Conservation (phyloP, 805 yeast genomes). For the Maudiozyma turicensis region DNA sequence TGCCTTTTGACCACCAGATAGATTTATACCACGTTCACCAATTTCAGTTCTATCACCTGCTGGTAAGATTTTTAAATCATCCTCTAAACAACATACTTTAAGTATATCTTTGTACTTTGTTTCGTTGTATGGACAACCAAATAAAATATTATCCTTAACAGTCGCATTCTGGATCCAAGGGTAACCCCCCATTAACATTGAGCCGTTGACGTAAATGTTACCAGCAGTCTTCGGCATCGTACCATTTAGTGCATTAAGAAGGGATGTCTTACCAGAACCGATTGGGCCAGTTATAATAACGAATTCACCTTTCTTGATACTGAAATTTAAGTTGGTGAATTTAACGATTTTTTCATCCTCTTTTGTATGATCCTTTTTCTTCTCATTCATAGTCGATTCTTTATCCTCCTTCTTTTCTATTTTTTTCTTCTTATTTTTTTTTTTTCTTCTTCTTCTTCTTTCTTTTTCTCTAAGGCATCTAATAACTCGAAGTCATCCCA, state of each 20-base stretch:
- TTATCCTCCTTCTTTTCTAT: too few species aligned
- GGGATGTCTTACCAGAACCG: constrained; percentile 42
- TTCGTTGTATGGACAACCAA: constrained; percentile 49
- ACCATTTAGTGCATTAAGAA: constrained; percentile 63
- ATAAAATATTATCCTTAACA: constrained; percentile 60
- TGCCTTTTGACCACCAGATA: constrained; percentile 88
- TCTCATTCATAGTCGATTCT: constrained; percentile 11
- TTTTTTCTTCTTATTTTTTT: too few species aligned
- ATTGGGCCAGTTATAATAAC: constrained; percentile 41
- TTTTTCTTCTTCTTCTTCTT: constrained; percentile 4
- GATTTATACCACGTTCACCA: constrained; percentile 77
- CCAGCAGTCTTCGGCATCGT: constrained; percentile 54
- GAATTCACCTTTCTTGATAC: constrained; percentile 55
- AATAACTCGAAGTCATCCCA: constrained; percentile 51
- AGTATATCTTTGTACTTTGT: constrained; percentile 45
- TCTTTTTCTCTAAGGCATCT: constrained; percentile 24
- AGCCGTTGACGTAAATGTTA: constrained; percentile 41
- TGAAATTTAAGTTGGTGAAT: constrained; percentile 41
- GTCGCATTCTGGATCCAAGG: constrained; percentile 86
- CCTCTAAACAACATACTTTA: constrained; percentile 54
- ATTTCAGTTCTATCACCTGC: constrained; percentile 74
- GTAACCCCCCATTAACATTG: constrained; percentile 45
- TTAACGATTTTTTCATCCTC: not conserved
- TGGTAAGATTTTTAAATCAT: constrained; percentile 56
- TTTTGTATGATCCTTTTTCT: constrained; percentile 4